Base-by-base conservation (phyloP, 2,329 filamentous ascomycete species). In the Trichoderma guizhouense region DNA sequence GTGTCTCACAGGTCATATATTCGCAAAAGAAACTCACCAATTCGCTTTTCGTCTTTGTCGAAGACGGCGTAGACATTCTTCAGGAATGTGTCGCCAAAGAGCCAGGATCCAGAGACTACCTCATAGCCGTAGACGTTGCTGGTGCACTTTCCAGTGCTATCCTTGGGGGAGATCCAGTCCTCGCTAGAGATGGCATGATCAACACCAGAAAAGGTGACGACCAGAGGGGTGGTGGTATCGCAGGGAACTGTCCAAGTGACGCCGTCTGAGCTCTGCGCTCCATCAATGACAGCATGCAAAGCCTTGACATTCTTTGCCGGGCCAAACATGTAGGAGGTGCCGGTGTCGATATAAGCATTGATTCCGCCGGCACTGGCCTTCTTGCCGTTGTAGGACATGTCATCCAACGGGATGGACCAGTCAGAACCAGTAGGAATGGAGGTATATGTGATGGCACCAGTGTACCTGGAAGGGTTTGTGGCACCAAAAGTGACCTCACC, bases 1-100 rank as follows among this genome's bases (percentile, higher is more conserved):
- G 14, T 5, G 15, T 15, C 9, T 30, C 1, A 2, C 12, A 14
- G n/a, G 14, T 24, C 1, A 32, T 61, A 1, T n/a, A 53, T 53
- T 53, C 11, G n/a, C 24, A 18, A 32, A 51, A 39, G 11, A 12
- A 5, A 79, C 84, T 79, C 79, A 88, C 91, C 92, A 74, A 94
- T 88, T 66, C 86, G 87, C 57, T 80, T 82, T 74, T 89, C 78
- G 74, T 95, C 93, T 68, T 88, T 89, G 79, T 97, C 94, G 79
- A 97, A 97, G 28, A 96, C 91, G 1, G 89, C 86, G 79, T 97
- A 97, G 18, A 97, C 94, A 76, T 97, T 97, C 83, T 97, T 97
- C 73, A 97, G 82, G 76, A 97, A 97, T 1, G 92, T 89, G 75
- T 94, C 94, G 2, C 94, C 94, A 1, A 97, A 81, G n/a, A 97